Percentiles rank a stretch among this genome's conserved stretches.
phyloP scores from a whole-genome alignment of 2,329 filamentous ascomycete species.

The Polychaeton citri region DNA sequence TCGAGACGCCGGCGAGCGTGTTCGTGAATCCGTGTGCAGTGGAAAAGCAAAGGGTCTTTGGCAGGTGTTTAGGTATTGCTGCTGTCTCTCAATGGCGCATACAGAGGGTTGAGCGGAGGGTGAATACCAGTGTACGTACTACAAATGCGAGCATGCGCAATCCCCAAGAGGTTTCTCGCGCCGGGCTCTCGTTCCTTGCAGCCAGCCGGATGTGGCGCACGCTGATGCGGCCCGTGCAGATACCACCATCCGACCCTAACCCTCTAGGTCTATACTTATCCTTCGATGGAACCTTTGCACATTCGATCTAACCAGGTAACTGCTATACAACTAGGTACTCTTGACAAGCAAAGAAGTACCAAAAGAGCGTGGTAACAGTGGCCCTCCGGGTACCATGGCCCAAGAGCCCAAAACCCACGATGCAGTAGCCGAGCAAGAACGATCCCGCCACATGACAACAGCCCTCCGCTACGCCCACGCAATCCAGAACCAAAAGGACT shows the following conservation, averaged over 20 bases:
- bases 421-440: background rate
- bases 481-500: slow-evolving; percentile 68
- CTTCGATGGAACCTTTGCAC: background rate
- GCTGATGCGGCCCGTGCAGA: background rate
- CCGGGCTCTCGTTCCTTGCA: background rate
- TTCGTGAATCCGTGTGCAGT: background rate
- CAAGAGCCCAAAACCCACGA: background rate
- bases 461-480: slow-evolving; percentile 72
- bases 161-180: background rate
- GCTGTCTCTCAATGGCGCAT: no score
- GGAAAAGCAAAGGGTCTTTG: background rate
- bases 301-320: background rate
- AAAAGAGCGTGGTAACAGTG: background rate
- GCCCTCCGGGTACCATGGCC: background rate
- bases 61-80: background rate
- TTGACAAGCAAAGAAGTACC: background rate
- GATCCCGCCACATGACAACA: background rate
- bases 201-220: background rate
- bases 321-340: background rate
- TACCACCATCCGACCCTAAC: background rate
- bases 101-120: background rate
- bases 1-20: background rate
- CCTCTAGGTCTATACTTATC: no score
- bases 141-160: background rate
- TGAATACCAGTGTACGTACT: background rate